phyloP scores from a whole-genome alignment of 129 eudicot genomes.

The Kitagawia praeruptora region DNA sequence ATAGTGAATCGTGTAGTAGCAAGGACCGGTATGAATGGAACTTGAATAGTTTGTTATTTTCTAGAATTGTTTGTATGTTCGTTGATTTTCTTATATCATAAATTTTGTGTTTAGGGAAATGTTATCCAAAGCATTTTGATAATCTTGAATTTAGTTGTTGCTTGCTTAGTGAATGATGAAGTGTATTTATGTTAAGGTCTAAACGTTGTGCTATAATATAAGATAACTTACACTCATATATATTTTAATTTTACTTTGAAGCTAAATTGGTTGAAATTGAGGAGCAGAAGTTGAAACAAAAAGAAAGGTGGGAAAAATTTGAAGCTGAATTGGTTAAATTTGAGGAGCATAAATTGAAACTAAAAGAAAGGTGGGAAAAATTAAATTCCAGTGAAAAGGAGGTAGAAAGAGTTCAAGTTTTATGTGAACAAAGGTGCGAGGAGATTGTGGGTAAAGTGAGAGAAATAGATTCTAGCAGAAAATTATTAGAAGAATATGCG shows the following conservation, averaged over 20 bases:
- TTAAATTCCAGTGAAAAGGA: neutral
- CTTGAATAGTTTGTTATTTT: neutral
- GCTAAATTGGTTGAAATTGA: neutral
- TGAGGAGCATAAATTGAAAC: neutral
- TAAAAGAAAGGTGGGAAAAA: neutral
- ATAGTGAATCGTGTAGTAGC: no score
- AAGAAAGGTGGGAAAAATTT: no score
- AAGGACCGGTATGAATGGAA: neutral
- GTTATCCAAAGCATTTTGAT: neutral
- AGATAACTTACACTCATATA: neutral
- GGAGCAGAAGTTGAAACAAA: no score
- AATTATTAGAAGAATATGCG: neutral
- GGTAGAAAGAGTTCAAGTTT: neutral
- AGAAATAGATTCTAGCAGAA: neutral
- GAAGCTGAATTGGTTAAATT: no score
- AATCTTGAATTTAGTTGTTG: neutral
- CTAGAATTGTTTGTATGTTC: neutral
- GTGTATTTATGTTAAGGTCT: no score
- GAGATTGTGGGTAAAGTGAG: neutral
- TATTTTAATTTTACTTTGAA: neutral
- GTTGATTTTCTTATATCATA: neutral
- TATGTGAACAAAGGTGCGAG: neutral
- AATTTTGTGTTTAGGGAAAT: neutral
- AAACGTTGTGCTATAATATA: no score
- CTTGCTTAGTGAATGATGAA: neutral